Evolutionary conservation across 352 stramenopile species (phyloP), one percentile per base, ranked within the genome.

Genomic region (Phytophthora pini): DNA sequence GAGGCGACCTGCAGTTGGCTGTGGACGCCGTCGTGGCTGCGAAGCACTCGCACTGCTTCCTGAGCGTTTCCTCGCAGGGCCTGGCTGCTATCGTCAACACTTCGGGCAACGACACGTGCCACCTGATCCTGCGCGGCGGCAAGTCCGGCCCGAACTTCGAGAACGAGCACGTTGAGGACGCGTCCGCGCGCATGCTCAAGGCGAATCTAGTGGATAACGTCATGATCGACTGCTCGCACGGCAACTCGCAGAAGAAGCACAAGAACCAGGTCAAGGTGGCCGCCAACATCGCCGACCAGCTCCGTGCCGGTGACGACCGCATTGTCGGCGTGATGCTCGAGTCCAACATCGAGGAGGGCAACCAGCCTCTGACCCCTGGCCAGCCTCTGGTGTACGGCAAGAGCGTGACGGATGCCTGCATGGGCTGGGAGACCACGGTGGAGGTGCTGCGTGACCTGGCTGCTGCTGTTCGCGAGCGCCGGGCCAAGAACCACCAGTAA

Each of bases 201-300:
- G 74, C 87, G 15, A 92, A 93, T 34, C 44, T 94, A 41, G 65
- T 80, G 53, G 79, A 93, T 71, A 94, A 94, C 65, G 66, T 97
- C 45, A 97, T 97, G 89, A 75, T 97, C 29, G 89, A 97, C 82
- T 97, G 88, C 76, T 95, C 86, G 71, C 89, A 97, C 70, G 88
- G 89, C 62, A 97, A 97, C 82, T 94, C 86, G 67, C 84, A 80
- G 69, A 97, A 96, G 79, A 82, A 94, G 66, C 83, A 93, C 79
- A 89, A 86, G 61, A 97, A 97, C 70, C 89, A 97, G 65, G 79
- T 84, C 24, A 62, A 78, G 24, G 88, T 96, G 38, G 85, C 87
- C 0, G 79, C 74, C 13, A 78, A 93, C 54, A 80, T 97, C 36
- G 86, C 60, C 10, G 52, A 80, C 65, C 88, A 96, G 72, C 72